Base-by-base conservation (phyloP, 495 filamentous ascomycete genomes). In the Aspergillus campestris region DNA sequence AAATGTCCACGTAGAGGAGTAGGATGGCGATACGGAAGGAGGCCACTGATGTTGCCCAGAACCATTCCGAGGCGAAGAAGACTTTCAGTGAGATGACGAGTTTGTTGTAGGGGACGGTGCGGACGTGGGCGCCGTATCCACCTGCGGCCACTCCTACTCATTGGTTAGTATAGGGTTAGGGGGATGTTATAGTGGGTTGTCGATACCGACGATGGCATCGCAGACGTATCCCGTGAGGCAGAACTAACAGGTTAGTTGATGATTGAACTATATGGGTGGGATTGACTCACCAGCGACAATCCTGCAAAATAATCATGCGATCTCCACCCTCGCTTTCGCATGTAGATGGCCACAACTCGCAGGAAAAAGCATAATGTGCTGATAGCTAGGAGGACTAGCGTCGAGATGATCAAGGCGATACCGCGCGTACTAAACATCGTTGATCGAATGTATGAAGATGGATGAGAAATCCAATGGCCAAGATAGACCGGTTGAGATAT, bases 61-160 rank as follows among this genome's bases (percentile, higher is more conserved):
- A 43, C 51, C 51, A 54, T 47, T 54, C 51, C 4, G 51, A 54
- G 5, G 44, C 44, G 38, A 38, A 52, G 35, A 52, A 52, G 34
- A 52, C 49, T 40, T 52, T 52, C 34, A 52, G 39, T 12, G 49
- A 45, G 15, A 40, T 47, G 7, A 11, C 30, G 39, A 47, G 39
- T n/a, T 47, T 40, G 8, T 35, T 11, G 28, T 33, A 24, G 6
- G 44, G 31, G 38, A 43, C 41, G 5, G 30, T 48, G 13, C 30
- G 15, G 6, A 45, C 43, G 31, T 52, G 34, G 8, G 34, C 38
- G 9, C 49, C 49, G 40, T 48, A 52, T 6, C 44, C 49, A 3
- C 44, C 44, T 24, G 18, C 18, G 18, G 18, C 18, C 18, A 24
- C 18, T 24, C 18, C 18, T 24, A 4, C 4, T 4, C 2, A 4